A percentile compares a stretch with the other conserved stretches of the same genome.
Conservation (phyloP, 2,329 filamentous ascomycete genomes). For the Aspergillus tamarii region DNA sequence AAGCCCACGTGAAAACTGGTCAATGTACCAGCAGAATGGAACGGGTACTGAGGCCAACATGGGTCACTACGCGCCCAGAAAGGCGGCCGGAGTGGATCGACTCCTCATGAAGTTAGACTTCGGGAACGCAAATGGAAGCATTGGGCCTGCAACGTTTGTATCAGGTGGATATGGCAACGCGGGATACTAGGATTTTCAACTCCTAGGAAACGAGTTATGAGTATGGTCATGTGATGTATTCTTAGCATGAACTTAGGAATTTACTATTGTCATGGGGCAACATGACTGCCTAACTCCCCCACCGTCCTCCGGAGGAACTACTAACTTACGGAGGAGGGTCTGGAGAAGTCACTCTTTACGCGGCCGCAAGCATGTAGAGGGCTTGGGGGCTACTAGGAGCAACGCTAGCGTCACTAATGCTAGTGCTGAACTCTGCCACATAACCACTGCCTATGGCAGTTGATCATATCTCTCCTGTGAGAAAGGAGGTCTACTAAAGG, state of each 20-base stretch:
- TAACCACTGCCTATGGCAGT: background rate
- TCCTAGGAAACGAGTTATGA: background rate
- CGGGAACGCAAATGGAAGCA: slow-evolving; percentile 32
- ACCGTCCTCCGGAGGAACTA: background rate
- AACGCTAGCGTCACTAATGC: background rate
- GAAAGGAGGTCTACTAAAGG: background rate
- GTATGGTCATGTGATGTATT: background rate
- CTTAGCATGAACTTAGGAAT: background rate
- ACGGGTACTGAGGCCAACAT: slow-evolving; percentile 18
- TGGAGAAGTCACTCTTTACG: too few relatives aligned
- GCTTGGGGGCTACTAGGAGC: background rate
- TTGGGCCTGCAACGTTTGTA: slow-evolving; percentile 6
- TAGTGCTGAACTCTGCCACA: background rate
- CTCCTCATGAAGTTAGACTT: slow-evolving; percentile 89
- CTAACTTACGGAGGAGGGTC: background rate
- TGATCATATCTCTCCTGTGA: background rate
- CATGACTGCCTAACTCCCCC: background rate
- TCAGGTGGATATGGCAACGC: background rate
- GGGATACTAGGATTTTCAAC: background rate
- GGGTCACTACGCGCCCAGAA: slow-evolving; percentile 66
- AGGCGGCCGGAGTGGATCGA: slow-evolving; percentile 78
- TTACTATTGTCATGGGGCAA: background rate
- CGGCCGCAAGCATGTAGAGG: background rate
- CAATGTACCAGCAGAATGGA: slow-evolving; percentile 31
- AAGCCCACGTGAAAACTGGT: slow-evolving; percentile 33